Evolutionary conservation across 331 rosid genomes (phyloP), one percentile per base, ranked within the genome.

Genomic region (Rhamnella rubrinervis): DNA sequence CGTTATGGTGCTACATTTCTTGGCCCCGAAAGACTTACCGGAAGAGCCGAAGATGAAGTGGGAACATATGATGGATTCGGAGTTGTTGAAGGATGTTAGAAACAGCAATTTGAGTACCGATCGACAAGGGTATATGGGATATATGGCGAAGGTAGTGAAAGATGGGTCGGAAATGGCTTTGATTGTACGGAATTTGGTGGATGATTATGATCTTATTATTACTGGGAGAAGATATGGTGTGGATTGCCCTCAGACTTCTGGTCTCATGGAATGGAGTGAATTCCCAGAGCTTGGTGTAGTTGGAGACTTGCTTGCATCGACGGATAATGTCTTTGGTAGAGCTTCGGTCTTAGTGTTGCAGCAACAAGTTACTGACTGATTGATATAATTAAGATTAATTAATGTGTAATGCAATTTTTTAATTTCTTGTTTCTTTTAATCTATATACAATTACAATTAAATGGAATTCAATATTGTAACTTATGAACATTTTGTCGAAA

Each of bases 241-340:
- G 20, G 62, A 40, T 8, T 65, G 55, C 11, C 75, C 66, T 19
- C 80, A 73, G 21, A 73, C 73, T 0, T 11, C 21, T 12, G 78
- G 86, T 6, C 73, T 77, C 39, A 63, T 61, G n/a, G 75, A 64
- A 16, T 82, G 86, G 86, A 74, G 64, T 44, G 80, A 74, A 64
- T 82, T 74, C 50, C 80, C 78, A 6, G 80, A 82, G 68, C 72
- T 74, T 4, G 83, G 86, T 11, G 53, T 78, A 5, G 5, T 78
- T 0, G 78, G 83, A 17, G 86, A 74, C 69, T 21, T 73, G 68
- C 72, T 73, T 37, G 50, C 72, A 2, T 67, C 83, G 1, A 6
- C 40, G 2, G 59, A 78, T 23, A 23, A 23, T 8, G 12, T 13
- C 1, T 8, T 13, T 14, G 16, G 55, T 41, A 76, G 37, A 55